phyloP scores from a whole-genome alignment of 2,329 filamentous ascomycete genomes.

The Paecilomyces formosus region DNA sequence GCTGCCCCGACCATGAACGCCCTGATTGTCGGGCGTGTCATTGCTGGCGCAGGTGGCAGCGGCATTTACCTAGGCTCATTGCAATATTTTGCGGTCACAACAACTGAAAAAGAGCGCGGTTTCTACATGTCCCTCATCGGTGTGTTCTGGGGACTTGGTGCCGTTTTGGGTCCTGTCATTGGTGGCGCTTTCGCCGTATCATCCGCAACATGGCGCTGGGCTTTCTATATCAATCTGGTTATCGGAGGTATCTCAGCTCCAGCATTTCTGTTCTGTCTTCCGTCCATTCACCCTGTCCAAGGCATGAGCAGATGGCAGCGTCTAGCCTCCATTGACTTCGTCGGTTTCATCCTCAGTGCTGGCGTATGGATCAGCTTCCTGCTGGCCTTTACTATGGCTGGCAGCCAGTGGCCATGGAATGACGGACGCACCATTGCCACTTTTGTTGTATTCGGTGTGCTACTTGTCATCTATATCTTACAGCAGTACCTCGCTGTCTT shows the following conservation, averaged over 20 bases:
- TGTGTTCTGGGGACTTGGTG: constrained; percentile 28
- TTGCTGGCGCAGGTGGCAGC: constrained; percentile 14
- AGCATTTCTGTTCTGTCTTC: constrained; percentile 39
- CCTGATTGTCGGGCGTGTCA: constrained; percentile 37
- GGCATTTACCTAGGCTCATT: constrained; percentile 23
- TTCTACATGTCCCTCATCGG: constrained; percentile 27
- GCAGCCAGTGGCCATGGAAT: constrained; percentile 43
- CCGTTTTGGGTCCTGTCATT: constrained; percentile 31
- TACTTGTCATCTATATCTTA: constrained; percentile 37
- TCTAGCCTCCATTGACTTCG: constrained; percentile 34
- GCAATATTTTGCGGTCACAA: constrained; percentile 18
- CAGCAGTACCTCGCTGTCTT: constrained; percentile 18
- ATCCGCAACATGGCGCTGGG: constrained; percentile 27
- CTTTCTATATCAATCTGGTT: constrained; percentile 52
- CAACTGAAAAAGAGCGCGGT: constrained; percentile 15
- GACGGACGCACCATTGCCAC: constrained; percentile 38
- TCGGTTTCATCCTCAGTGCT: constrained; percentile 39
- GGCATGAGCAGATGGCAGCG: constrained; percentile 12
- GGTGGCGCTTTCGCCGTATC: constrained; percentile 28
- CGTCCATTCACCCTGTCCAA: constrained; percentile 15
- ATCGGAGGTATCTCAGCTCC: constrained; percentile 39
- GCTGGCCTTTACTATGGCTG: constrained; percentile 47
- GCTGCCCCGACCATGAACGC: constrained; percentile 36
- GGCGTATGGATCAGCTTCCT: constrained; percentile 36
- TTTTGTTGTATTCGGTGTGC: constrained; percentile 40